phyloP scores from a whole-genome alignment of 495 filamentous ascomycete species.

The Aspergillus biplanus region DNA sequence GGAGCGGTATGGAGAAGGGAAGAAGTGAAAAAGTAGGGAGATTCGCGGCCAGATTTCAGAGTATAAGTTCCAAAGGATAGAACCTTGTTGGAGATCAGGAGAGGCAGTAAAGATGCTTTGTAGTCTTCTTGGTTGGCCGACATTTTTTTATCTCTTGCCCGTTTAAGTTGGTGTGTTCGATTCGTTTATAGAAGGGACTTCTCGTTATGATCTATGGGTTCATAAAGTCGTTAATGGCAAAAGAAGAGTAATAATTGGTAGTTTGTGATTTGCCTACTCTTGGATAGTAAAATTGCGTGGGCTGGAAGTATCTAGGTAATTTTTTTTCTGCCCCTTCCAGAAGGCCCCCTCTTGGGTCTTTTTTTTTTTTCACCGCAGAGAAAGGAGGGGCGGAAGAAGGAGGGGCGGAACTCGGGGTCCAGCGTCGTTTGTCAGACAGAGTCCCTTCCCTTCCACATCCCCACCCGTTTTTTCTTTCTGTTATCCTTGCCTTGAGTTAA shows the following conservation, averaged over 20 bases:
- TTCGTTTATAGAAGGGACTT: not conserved
- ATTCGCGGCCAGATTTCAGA: conserved; percentile 88
- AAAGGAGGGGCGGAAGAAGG: conserved; percentile 18
- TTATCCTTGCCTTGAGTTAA: conserved; percentile 5
- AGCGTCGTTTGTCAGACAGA: not conserved
- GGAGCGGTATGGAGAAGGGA: conserved; percentile 79
- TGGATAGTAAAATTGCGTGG: not conserved
- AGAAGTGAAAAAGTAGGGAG: conserved; percentile 99
- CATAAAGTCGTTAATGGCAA: not conserved
- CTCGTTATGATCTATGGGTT: not conserved
- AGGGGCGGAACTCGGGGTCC: conserved; percentile 3
- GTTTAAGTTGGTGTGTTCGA: not conserved
- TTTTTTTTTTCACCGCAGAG: conserved; percentile 11
- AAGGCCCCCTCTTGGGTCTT: conserved; percentile 1
- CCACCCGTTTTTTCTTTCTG: conserved; percentile 18
- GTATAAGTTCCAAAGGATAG: conserved; percentile 88
- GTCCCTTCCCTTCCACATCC: not conserved
- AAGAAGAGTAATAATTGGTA: not conserved
- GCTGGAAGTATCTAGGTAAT: not conserved
- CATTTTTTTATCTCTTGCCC: conserved; percentile 6
- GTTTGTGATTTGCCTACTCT: not conserved
- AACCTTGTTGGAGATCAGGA: conserved; percentile 71
- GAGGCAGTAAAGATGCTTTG: conserved; percentile 72
- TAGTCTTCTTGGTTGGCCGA: conserved; percentile 43
- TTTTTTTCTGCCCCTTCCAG: not conserved